Evolutionary conservation across 768 basidiomycete genomes (phyloP), one percentile per base, ranked within the genome.

Genomic region (Suillus plorans): DNA sequence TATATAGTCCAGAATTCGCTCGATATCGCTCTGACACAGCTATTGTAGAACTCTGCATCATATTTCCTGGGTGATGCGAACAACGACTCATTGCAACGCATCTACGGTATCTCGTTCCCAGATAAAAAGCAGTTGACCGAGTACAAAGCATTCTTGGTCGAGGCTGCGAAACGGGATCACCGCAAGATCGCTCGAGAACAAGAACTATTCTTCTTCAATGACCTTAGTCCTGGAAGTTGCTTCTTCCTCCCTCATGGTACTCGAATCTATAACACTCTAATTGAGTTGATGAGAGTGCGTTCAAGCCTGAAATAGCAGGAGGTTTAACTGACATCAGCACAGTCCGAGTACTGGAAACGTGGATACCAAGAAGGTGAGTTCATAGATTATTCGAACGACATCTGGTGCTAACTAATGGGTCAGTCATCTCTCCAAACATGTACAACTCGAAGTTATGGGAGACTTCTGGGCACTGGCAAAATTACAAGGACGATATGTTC

Each of bases 401-500:
- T 41, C 34, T 65, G 58, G 64, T n/a, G 18, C 58, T 59, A 41
- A 59, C 41, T 18, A 41, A 28, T 42, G 10, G 13, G 61, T 16
- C 67, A 94, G 97, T 99, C 68, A 97, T 97, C 69, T 94, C 97
- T 6, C 97, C 97, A 12, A 99, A 98, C 78, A 96, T 99, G 87
- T 99, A 86, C 85, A 88, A 97, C 83, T 84, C 87, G 65, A 97
- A 98, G 76, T 85, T 99, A 20, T 99, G 97, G 97, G 90, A 99
- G 79, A 95, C 92, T 1, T 98, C 97, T 0, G 97, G 97, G 3
- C 97, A 98, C 75, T 97, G 92, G 97, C 87, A 94, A 72, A 97
- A 99, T 76, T 99, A 98, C 82, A 89, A 91, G 75, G 96, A 99
- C 62, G 95, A 94, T 79, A 99, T 99, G 97, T 99, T 99, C 80